Percentiles rank a stretch among this genome's conserved stretches.
Conservation (phyloP, 129 eudicot genomes). For the Flaveria bidentis region DNA sequence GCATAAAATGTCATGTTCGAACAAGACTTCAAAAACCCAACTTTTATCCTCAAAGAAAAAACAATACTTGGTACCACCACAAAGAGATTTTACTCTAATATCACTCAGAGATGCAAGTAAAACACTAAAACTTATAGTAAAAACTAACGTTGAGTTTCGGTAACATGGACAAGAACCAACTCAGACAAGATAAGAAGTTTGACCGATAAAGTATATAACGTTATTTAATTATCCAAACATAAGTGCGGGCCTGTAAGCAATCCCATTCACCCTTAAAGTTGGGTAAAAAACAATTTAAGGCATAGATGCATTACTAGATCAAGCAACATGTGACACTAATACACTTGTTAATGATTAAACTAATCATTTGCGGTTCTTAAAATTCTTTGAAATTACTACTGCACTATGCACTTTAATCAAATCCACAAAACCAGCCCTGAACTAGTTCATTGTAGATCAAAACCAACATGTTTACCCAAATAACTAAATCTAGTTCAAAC, state of each 20-base stretch:
- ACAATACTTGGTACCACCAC: neutral
- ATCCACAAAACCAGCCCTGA: neutral
- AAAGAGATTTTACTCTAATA: neutral
- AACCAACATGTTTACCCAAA: neutral
- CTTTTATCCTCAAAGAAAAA: neutral
- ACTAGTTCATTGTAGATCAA: constrained; percentile 7
- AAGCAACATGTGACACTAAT: neutral
- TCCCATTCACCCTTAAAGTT: constrained; percentile 10
- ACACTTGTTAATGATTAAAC: neutral
- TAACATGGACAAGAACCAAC: neutral
- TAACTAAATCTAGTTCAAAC: neutral
- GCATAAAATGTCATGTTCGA: constrained; percentile 26
- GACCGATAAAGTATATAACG: neutral
- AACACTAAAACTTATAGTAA: neutral
- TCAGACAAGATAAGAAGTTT: constrained; percentile 3
- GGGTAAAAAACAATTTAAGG: neutral
- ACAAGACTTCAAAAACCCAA: constrained; percentile 3
- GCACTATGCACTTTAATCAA: neutral
- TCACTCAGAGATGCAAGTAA: constrained; percentile 14
- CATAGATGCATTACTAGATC: neutral
- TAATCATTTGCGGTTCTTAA: neutral
- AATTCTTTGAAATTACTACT: neutral
- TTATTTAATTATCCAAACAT: neutral
- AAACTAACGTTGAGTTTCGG: neutral
- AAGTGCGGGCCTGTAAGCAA: neutral